These are phyloP conservation scores for Musa schizocarpa DNA, from an alignment of 176 grass and related monocot species.

Conservation along the genomic window DNA sequence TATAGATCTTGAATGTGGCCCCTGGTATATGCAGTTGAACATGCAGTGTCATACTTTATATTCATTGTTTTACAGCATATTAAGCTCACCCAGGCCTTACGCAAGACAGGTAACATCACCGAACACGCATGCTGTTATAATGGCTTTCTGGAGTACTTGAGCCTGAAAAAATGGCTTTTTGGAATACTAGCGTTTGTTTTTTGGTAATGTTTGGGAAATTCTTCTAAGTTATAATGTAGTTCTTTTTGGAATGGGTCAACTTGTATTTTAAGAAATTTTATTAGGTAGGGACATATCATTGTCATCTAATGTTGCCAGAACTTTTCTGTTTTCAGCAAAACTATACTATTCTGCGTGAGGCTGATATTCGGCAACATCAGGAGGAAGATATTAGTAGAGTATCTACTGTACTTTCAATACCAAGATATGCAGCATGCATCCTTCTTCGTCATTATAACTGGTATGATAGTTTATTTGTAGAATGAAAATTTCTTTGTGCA, in stretches of 20 bases:
- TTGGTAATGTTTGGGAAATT: no score
- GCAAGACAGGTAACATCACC: no score
- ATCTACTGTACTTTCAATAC: conserved; percentile 42
- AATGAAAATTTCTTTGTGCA: not conserved
- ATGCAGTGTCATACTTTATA: no score
- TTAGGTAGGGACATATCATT: not conserved
- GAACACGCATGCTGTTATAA: no score
- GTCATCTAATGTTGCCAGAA: not conserved
- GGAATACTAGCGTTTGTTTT: no score
- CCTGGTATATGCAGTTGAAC: no score
- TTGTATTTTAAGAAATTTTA: not conserved
- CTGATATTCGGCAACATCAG: conserved; percentile 50
- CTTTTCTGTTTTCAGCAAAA: conserved; percentile 44
- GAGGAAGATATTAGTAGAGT: conserved; percentile 59
- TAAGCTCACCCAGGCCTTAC: no score
- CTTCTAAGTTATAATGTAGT: no score
- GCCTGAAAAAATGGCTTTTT: no score
- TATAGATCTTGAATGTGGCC: not conserved
- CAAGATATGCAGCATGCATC: conserved; percentile 47
- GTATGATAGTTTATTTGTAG: conserved; percentile 21
- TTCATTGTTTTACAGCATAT: no score
- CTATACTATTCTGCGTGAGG: conserved; percentile 46
- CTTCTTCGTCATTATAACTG: conserved; percentile 75
- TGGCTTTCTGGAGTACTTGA: no score
- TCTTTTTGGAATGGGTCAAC: no score